Percentiles rank a stretch among this genome's conserved stretches.
phyloP scores from a whole-genome alignment of 2,329 filamentous ascomycete genomes.

The Beauveria caledonica region DNA sequence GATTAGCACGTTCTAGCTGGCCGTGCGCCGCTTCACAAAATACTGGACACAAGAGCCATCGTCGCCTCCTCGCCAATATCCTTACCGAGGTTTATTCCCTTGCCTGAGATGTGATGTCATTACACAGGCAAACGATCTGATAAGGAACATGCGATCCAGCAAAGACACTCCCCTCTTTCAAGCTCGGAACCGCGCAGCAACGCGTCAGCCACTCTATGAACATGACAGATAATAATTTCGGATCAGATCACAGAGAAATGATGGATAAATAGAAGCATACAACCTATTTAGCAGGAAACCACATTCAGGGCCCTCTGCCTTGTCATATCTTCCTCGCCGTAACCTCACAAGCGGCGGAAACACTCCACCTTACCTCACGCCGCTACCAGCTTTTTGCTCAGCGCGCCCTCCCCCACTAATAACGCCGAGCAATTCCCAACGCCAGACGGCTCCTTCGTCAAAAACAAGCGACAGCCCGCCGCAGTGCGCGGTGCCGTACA shows the following conservation, averaged over 20 bases:
- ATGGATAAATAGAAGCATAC: no score
- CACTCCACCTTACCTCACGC: conserved; percentile 13
- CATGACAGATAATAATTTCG: background rate
- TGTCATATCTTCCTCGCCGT: background rate
- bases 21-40: background rate
- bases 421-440: conserved; percentile 13
- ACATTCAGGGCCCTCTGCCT: background rate
- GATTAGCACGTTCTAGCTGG: background rate
- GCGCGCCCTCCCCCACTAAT: conserved; percentile 6
- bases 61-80: background rate
- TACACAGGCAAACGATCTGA: conserved; percentile 3
- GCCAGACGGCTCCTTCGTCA: conserved; percentile 14
- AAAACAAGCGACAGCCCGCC: conserved; percentile 16
- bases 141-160: background rate
- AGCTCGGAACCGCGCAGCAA: no score
- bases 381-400: conserved; percentile 11
- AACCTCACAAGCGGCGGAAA: background rate
- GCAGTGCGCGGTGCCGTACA: conserved; percentile 14
- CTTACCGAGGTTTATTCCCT: background rate
- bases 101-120: background rate
- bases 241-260: no score
- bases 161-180: background rate
- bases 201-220: background rate
- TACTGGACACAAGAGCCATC: background rate
- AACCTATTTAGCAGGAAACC: no score